Evolutionary conservation across 202 grass and related monocot species (phyloP), one percentile per base, ranked within the genome.

Genomic region (Bolboschoenoplectus hybrid): DNA sequence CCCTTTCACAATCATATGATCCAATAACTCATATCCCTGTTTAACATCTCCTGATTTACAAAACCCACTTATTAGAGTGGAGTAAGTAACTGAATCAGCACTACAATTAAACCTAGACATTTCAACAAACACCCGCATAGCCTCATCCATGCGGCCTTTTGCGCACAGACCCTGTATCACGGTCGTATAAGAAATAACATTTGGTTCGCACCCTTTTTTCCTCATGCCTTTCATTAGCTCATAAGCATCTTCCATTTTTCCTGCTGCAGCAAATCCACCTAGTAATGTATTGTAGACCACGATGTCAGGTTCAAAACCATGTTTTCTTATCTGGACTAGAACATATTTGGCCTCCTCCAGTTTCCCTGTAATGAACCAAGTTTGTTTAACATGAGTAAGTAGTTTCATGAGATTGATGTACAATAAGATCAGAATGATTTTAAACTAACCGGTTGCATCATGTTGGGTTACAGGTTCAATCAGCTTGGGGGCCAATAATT

Each of bases 251-350:
- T 98, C 93, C 67, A 98, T 90, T 69, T 92, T 89, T 5, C 93
- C 90, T 3, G 91, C 93, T 16, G 92, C 87, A 38, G 92, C 85
- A 73, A 98, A 92, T 2, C 90, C 97, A 36, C 89, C 89, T 35
- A 98, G 90, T 84, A 98, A 89, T 11, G 93, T 96, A 88, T 98
- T 98, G 83, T 91, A 98, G 61, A 91, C 92, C 53, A 98, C 97
- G 9, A 89, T 83, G 84, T 98, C 93, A 50, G 94, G 91, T 79
- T 90, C 90, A 63, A 98, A 89, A 47, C 77, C 91, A 1, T 89
- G 82, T 69, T 89, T 63, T 55, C 89, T 91, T 90, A 96, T 94
- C 89, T 94, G 93, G 45, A 91, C 86, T 60, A 98, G 91, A 43
- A 98, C 91, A 86, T 89, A 85, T 81, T 96, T 98, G 80, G 96